phyloP scores from a whole-genome alignment of 2,329 filamentous ascomycete species.

The Clarireedia hainanense region DNA sequence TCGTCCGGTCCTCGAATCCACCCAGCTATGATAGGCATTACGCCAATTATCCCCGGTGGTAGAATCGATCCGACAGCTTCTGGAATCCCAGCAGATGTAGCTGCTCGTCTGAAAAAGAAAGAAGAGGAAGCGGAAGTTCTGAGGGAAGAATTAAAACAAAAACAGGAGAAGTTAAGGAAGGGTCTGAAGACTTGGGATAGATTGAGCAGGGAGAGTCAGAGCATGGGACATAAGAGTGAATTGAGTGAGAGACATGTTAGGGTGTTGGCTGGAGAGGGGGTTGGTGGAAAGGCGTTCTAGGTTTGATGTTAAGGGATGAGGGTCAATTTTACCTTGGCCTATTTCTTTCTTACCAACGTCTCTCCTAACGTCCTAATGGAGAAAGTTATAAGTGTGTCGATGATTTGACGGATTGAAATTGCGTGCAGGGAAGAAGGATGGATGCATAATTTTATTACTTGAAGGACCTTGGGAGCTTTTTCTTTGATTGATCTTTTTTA shows the following conservation, averaged over 20 bases:
- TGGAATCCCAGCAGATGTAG: conserved; percentile 24
- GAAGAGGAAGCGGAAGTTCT: conserved; percentile 28
- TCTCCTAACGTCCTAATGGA: background rate
- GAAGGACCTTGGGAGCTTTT: background rate
- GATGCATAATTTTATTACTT: background rate
- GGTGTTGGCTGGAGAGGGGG: conserved; percentile 28
- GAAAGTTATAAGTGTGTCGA: no score
- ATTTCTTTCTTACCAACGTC: background rate
- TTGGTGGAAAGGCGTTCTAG: conserved; percentile 29
- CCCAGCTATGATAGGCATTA: conserved; percentile 28
- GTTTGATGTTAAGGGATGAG: background rate
- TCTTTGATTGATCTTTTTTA: background rate
- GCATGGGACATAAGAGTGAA: conserved; percentile 26
- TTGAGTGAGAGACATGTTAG: conserved; percentile 29
- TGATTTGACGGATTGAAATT: no score
- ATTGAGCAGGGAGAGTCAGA: conserved; percentile 23
- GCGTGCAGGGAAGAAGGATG: background rate
- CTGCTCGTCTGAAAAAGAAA: conserved; percentile 24
- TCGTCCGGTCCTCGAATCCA: conserved; percentile 25
- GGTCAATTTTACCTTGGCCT: background rate
- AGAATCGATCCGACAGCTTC: conserved; percentile 27
- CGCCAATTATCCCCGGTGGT: conserved; percentile 27
- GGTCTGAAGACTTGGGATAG: conserved; percentile 28
- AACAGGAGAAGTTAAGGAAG: conserved; percentile 27
- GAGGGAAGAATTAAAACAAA: conserved; percentile 24